phyloP scores from a whole-genome alignment of 805 yeast species.

The Kodamaea nitidulidarum region DNA sequence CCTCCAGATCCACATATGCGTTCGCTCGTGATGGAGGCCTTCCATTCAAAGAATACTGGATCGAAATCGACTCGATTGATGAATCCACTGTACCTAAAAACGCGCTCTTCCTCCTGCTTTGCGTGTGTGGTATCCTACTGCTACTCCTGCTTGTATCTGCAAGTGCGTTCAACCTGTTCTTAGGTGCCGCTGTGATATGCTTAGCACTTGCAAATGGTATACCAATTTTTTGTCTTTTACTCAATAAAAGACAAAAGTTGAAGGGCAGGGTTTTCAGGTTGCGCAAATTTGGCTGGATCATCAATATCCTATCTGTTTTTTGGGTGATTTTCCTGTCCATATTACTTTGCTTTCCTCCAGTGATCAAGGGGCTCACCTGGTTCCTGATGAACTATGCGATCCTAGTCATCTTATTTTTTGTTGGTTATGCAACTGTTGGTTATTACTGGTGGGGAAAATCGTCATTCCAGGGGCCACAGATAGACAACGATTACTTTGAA shows the following conservation, averaged over 20 bases:
- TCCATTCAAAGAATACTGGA: slow-evolving; percentile 63
- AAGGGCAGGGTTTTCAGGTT: slow-evolving; percentile 67
- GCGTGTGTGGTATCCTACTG: slow-evolving; percentile 56
- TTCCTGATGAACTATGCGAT: slow-evolving; percentile 58
- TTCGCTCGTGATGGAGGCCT: slow-evolving; percentile 82
- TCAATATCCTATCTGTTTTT: slow-evolving; percentile 53
- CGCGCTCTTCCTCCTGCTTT: slow-evolving; percentile 63
- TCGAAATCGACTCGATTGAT: slow-evolving; percentile 54
- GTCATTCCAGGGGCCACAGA: slow-evolving; percentile 61
- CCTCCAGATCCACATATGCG: slow-evolving; percentile 77
- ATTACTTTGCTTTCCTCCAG: slow-evolving; percentile 69
- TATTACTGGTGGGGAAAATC: slow-evolving; percentile 60
- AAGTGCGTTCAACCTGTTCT: slow-evolving; percentile 77
- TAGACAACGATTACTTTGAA: slow-evolving; percentile 44
- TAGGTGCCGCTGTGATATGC: slow-evolving; percentile 77
- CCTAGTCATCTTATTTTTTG: slow-evolving; percentile 51
- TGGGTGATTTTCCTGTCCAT: slow-evolving; percentile 60
- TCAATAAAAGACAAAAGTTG: slow-evolving; percentile 57
- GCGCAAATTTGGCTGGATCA: slow-evolving; percentile 57
- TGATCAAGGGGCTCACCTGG: slow-evolving; percentile 40
- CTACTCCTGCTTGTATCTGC: slow-evolving; percentile 63
- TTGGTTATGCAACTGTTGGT: slow-evolving; percentile 45
- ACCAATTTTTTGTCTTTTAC: slow-evolving; percentile 61
- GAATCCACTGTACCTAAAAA: slow-evolving; percentile 64
- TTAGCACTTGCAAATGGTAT: slow-evolving; percentile 73